These are phyloP conservation scores for Xylaria sp. DNA, from an alignment of 2,329 filamentous ascomycete genomes.

Conservation along the genomic window DNA sequence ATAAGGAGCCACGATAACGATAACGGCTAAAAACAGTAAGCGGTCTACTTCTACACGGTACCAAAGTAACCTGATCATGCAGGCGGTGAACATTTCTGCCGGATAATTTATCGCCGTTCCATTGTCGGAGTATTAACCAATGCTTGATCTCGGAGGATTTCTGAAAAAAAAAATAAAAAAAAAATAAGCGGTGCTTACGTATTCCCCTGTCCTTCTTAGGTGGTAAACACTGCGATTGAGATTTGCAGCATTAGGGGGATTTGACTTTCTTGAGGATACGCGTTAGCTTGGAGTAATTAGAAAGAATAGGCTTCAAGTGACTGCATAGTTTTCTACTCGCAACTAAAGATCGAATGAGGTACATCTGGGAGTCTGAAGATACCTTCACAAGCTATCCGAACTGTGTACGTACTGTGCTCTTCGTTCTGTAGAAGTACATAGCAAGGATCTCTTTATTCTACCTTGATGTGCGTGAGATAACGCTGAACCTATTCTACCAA, in stretches of 20 bases:
- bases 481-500: background rate
- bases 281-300: background rate
- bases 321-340: no score
- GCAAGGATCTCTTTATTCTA: background rate
- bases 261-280: background rate
- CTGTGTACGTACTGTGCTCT: background rate
- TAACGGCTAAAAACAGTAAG: conserved; percentile 7
- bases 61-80: background rate
- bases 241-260: no score
- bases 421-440: background rate
- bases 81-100: conserved; percentile 26
- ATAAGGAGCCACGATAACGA: conserved; percentile 24
- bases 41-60: background rate
- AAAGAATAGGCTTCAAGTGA: background rate
- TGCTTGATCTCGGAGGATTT: background rate
- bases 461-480: background rate
- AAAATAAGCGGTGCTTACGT: background rate
- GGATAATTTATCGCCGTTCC: conserved; percentile 18
- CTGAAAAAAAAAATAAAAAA: no score
- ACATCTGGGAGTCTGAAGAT: background rate
- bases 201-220: background rate
- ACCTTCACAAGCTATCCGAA: background rate
- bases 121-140: no score
- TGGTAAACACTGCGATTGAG: background rate
- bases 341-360: background rate